Base-by-base conservation (phyloP, 768 basidiomycete genomes). In the Kwoniella mangroviensis region DNA sequence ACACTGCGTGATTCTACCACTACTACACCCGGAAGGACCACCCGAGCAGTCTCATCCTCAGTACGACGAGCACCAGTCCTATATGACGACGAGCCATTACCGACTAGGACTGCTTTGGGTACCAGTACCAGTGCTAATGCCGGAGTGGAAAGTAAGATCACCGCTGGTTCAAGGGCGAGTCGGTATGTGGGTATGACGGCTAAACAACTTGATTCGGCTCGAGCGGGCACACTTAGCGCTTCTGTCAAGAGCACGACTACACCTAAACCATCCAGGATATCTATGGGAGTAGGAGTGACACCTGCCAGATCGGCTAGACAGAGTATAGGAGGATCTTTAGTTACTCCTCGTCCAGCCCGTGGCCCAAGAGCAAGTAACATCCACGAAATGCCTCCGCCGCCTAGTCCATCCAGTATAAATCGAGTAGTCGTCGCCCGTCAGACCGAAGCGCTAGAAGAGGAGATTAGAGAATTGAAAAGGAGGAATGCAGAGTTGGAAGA, bases 161-260 rank as follows among this genome's bases (percentile, higher is more conserved):
- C 93, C 3, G 89, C 89, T 6, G 93, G 93, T 3, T 92, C 92
- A 2, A 86, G 93, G 55, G 93, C 93, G 11, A 90, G 91, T 53
- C 91, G 90, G 81, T 94, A 94, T 79, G 85, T 90, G 41, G 88
- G 89, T 17, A 88, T 94, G 88, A 94, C 92, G 1, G 93, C 93
- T 0, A 88, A 90, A 78, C 91, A 93, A 74, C 86, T 95, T 34
- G 69, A 80, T 43, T 65, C 88, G 82, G 78, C 87, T 85, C 24
- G 73, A 55, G 63, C 64, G 6, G 79, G 76, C 7, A 70, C 70
- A 13, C 54, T 73, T 10, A 73, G 53, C 22, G 78, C 76, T 5
- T 74, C 76, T 4, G 68, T 76, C 9, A 60, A 73, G 56, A 71
- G 66, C 10, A 74, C 71, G 19, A 56, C 73, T 1, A 81, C 79